phyloP scores from a whole-genome alignment of 169 alveolate genomes.

The Cryptosporidium sp. region DNA sequence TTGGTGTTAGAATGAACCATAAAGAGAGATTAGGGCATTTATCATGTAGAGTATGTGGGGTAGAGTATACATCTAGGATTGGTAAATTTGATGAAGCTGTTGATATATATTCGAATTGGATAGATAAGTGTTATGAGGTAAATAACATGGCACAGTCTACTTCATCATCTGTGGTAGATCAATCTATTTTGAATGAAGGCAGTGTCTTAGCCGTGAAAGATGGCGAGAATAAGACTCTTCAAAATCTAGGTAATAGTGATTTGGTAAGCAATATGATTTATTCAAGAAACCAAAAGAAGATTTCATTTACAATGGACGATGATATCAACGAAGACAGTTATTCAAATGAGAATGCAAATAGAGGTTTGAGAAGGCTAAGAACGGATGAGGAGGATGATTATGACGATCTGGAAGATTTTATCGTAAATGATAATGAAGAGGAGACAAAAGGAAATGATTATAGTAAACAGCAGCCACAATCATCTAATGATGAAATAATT shows the following conservation, averaged over 20 bases:
- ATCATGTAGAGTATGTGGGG: slow-evolving; percentile 90
- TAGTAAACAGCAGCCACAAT: neutral
- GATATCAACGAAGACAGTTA: slow-evolving; percentile 6
- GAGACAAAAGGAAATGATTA: neutral
- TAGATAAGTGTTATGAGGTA: slow-evolving; percentile 88
- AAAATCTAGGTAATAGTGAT: neutral
- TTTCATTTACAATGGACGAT: slow-evolving; percentile 13
- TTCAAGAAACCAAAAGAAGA: slow-evolving; percentile 6
- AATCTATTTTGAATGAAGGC: neutral
- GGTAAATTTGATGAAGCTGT: slow-evolving; percentile 88
- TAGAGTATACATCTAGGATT: slow-evolving; percentile 83
- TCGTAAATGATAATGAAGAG: slow-evolving; percentile 7
- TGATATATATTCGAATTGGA: slow-evolving; percentile 92
- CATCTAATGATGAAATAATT: neutral
- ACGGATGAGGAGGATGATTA: neutral
- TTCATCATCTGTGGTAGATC: neutral
- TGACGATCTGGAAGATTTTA: neutral
- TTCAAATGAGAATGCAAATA: neutral
- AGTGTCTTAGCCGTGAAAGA: neutral
- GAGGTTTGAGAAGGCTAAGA: neutral
- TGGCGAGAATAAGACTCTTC: neutral
- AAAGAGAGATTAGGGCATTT: slow-evolving; percentile 76
- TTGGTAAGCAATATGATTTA: slow-evolving; percentile 5
- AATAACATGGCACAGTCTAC: slow-evolving; percentile 6
- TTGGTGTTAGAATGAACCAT: slow-evolving; percentile 88